Conservation (phyloP, 768 basidiomycete genomes). For the Xerocomellus chrysenteron region DNA sequence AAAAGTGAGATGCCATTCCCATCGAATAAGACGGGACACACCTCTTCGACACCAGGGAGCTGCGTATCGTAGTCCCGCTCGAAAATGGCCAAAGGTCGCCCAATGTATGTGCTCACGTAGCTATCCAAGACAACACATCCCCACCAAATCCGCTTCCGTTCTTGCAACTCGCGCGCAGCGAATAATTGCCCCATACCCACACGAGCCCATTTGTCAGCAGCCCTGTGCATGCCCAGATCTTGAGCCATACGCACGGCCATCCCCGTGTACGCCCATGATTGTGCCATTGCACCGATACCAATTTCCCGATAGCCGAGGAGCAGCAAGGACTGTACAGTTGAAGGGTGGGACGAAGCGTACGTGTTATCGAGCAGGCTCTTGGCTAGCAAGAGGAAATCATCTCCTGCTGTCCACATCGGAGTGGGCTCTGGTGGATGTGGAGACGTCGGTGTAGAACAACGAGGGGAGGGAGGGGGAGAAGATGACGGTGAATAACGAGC, state of each 20-base stretch:
- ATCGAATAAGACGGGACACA: slow-evolving; percentile 20
- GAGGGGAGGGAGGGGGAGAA: slow-evolving; percentile 24
- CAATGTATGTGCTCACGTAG: slow-evolving; percentile 78
- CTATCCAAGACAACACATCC: slow-evolving; percentile 77
- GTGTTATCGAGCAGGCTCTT: slow-evolving; percentile 63
- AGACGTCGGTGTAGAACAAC: slow-evolving; percentile 32
- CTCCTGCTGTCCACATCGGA: slow-evolving; percentile 82
- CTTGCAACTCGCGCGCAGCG: slow-evolving; percentile 58
- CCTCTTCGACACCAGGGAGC: slow-evolving; percentile 61
- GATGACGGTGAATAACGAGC: slow-evolving; percentile 58
- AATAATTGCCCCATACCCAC: slow-evolving; percentile 59
- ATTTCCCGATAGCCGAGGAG: slow-evolving; percentile 83
- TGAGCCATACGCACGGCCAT: slow-evolving; percentile 94
- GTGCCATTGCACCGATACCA: slow-evolving; percentile 86
- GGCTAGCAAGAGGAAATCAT: slow-evolving; percentile 65
- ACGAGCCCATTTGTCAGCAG: slow-evolving; percentile 75
- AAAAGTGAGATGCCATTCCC: slow-evolving; percentile 4
- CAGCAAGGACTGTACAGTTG: slow-evolving; percentile 76
- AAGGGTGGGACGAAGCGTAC: slow-evolving; percentile 69
- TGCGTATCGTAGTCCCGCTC: slow-evolving; percentile 77
- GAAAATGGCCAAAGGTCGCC: slow-evolving; percentile 71
- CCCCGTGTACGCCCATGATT: slow-evolving; percentile 83
- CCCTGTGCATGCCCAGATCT: slow-evolving; percentile 80
- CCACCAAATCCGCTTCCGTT: slow-evolving; percentile 75
- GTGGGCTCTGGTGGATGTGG: slow-evolving; percentile 43